phyloP scores from a whole-genome alignment of 2,329 filamentous ascomycete species.

The Didymella glomerata region DNA sequence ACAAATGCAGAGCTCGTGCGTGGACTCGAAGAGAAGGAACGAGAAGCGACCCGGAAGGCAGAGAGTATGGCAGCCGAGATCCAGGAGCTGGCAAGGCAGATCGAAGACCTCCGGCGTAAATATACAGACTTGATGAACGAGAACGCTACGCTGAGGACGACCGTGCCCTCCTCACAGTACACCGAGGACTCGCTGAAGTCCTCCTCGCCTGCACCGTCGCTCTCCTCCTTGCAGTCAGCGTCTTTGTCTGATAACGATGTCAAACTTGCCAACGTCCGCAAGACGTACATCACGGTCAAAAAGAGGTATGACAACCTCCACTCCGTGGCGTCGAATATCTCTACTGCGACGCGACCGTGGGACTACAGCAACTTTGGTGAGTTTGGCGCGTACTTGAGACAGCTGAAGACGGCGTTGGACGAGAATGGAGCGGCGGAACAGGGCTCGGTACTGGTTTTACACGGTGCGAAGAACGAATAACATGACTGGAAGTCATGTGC shows the following conservation, averaged over 20 bases:
- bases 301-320: conserved; percentile 29
- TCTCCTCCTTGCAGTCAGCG: conserved; percentile 6
- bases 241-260: conserved; percentile 7
- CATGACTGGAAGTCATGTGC: not conserved
- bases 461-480: not conserved
- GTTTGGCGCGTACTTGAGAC: conserved; percentile 32
- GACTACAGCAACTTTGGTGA: conserved; percentile 34
- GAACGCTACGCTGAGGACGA: not conserved
- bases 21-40: not conserved
- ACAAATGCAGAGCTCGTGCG: not conserved
- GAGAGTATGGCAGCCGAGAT: not conserved
- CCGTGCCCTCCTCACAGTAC: too few relatives aligned
- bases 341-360: conserved; percentile 23
- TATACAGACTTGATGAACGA: not conserved
- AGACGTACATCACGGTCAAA: conserved; percentile 32
- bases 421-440: conserved; percentile 9
- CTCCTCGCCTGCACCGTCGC: not conserved
- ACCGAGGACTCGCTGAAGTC: too few relatives aligned
- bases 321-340: conserved; percentile 19
- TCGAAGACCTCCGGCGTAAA: not conserved
- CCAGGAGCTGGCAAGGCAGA: not conserved
- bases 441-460: not conserved
- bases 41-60: not conserved
- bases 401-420: conserved; percentile 25
- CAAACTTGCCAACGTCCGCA: conserved; percentile 33